Conservation (phyloP, 768 basidiomycete species). For the Tulasnella sp. region DNA sequence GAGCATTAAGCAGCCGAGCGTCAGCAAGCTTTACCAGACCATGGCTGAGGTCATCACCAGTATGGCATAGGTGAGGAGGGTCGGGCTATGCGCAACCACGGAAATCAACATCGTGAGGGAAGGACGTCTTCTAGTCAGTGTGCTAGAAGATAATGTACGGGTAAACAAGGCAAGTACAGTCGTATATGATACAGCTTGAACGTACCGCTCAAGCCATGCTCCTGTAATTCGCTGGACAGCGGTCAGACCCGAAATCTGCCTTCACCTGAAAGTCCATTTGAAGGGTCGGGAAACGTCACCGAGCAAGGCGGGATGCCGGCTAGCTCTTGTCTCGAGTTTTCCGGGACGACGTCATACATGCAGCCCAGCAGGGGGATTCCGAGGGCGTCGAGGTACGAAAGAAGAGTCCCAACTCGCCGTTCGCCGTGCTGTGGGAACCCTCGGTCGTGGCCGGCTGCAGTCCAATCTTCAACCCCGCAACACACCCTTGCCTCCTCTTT, state of each 20-base stretch:
- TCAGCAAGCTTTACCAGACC: conserved; percentile 77
- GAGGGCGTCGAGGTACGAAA: conserved; percentile 80
- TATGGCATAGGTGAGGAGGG: conserved; percentile 88
- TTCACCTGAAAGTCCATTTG: conserved; percentile 44
- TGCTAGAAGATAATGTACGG: conserved; percentile 38
- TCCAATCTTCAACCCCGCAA: too few species aligned
- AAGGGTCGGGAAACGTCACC: conserved; percentile 53
- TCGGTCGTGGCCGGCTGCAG: too few species aligned
- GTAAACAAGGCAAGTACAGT: not conserved
- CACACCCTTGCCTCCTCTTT: too few species aligned
- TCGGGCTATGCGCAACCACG: conserved; percentile 94
- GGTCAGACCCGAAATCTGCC: conserved; percentile 55
- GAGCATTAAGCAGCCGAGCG: conserved; percentile 61
- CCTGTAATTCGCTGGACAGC: conserved; percentile 91
- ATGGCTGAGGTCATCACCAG: conserved; percentile 87
- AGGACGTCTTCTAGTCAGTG: conserved; percentile 74
- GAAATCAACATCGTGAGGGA: conserved; percentile 96
- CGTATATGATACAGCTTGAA: conserved; percentile 17
- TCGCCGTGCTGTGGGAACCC: too few species aligned
- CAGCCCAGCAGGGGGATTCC: conserved; percentile 80
- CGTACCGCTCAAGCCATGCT: conserved; percentile 83
- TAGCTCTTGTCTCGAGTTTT: conserved; percentile 65
- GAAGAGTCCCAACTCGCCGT: conserved; percentile 69
- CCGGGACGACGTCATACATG: conserved; percentile 64
- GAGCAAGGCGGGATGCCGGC: conserved; percentile 73